Conservation (phyloP, 2,329 filamentous ascomycete genomes). For the Verticillium alfalfae region DNA sequence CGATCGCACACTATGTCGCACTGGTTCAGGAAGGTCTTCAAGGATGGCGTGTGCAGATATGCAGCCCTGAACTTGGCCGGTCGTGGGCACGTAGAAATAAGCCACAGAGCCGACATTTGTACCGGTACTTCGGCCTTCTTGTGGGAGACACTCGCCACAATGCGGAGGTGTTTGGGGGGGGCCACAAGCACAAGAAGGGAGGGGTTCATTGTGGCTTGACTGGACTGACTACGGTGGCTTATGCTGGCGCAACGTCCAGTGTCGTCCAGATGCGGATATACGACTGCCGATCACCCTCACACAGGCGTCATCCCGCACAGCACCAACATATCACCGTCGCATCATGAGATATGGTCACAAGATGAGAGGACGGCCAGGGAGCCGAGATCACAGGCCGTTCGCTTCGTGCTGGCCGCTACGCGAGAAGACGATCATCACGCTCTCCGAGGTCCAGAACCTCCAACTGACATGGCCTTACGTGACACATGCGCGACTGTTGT, state of each 20-base stretch:
- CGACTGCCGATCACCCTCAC: slow-evolving; percentile 4
- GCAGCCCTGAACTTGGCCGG: neutral
- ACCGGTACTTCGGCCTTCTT: slow-evolving; percentile 4
- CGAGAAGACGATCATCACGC: slow-evolving; percentile 2
- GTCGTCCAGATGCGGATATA: slow-evolving; percentile 3
- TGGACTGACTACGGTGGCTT: slow-evolving; percentile 2
- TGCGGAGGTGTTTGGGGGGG: neutral
- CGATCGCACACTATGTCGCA: neutral
- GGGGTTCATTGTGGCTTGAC: slow-evolving; percentile 2
- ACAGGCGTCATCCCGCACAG: neutral
- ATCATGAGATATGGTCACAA: neutral
- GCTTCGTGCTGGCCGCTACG: neutral
- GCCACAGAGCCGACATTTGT: slow-evolving; percentile 5
- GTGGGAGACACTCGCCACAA: neutral
- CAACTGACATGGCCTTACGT: slow-evolving; percentile 2
- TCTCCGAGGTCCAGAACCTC: slow-evolving; percentile 7
- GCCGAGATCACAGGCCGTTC: neutral
- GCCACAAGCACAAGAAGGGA: slow-evolving; percentile 5
- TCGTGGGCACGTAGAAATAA: neutral
- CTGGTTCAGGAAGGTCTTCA: neutral
- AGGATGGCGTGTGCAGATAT: neutral
- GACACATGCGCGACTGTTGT: neutral
- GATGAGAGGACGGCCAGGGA: neutral
- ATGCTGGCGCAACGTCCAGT: neutral
- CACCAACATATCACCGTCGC: neutral